phyloP scores from a whole-genome alignment of 345 rosid genomes.

The Erodium maritimum region DNA sequence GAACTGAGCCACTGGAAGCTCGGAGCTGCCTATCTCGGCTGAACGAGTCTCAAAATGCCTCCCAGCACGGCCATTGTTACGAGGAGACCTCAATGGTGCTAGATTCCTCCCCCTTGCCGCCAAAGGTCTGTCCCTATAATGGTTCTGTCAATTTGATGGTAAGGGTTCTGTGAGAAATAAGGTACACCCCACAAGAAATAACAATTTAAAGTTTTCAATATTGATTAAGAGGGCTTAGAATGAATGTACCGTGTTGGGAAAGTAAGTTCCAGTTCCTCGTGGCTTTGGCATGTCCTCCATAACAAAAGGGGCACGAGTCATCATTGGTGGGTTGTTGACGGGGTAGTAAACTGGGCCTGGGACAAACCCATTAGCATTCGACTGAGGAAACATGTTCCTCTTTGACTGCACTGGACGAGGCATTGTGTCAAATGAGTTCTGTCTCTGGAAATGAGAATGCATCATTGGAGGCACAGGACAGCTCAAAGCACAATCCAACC shows the following conservation, averaged over 20 bases:
- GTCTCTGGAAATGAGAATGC: conserved; percentile 34
- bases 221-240: background rate
- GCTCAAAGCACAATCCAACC: conserved; percentile 16
- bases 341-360: conserved; percentile 35
- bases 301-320: conserved; percentile 36
- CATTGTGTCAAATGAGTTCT: conserved; percentile 21
- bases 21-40: too few species aligned
- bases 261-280: conserved; percentile 82
- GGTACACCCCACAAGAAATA: too few species aligned
- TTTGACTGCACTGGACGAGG: conserved; percentile 11
- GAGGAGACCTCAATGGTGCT: background rate
- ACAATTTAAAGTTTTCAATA: background rate
- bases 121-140: background rate
- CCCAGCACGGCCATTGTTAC: background rate
- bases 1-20: too few species aligned
- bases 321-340: conserved; percentile 31
- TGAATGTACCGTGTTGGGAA: conserved; percentile 20
- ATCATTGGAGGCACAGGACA: conserved; percentile 30
- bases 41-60: too few species aligned
- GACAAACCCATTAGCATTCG: conserved; percentile 35
- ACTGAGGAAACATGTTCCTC: conserved; percentile 24
- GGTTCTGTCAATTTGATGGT: background rate
- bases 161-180: too few species aligned
- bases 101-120: background rate
- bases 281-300: conserved; percentile 60